Conservation (phyloP, 495 filamentous ascomycete genomes). For the Aspergillus sparsus region DNA sequence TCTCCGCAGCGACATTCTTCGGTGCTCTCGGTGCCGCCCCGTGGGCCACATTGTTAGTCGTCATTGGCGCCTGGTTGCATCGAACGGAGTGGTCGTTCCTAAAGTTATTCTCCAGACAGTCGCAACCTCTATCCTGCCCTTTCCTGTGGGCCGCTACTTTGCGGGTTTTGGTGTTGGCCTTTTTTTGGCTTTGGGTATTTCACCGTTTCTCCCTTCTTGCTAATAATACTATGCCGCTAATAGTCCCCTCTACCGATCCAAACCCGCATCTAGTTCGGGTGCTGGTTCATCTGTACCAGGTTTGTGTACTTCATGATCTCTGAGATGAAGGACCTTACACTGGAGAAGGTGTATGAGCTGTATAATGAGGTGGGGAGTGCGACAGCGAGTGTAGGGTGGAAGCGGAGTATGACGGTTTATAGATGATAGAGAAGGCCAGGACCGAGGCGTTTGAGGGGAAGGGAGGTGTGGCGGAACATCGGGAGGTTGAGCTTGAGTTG, state of each 20-base stretch:
- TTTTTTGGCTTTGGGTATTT: conserved; percentile 52
- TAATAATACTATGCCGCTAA: background rate
- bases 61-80: conserved; percentile 64
- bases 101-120: conserved; percentile 78
- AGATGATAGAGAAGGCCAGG: background rate
- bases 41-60: conserved; percentile 74
- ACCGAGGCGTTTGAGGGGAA: background rate
- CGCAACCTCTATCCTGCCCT: conserved; percentile 63
- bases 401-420: conserved; percentile 20
- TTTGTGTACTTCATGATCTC: conserved; percentile 49
- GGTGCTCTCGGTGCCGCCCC: conserved; percentile 71
- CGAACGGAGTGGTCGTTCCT: conserved; percentile 68
- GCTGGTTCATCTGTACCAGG: conserved; percentile 49
- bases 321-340: conserved; percentile 44
- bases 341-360: conserved; percentile 49
- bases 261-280: conserved; percentile 59
- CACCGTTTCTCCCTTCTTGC: background rate
- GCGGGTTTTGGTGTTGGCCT: conserved; percentile 82
- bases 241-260: conserved; percentile 82
- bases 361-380: conserved; percentile 26
- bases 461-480: background rate
- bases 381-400: conserved; percentile 15
- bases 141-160: conserved; percentile 74
- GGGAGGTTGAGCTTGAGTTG: background rate
- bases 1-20: conserved; percentile 89